Base-by-base conservation (phyloP, 1,284 basidiomycete genomes). In the Malassezia cuniculi region DNA sequence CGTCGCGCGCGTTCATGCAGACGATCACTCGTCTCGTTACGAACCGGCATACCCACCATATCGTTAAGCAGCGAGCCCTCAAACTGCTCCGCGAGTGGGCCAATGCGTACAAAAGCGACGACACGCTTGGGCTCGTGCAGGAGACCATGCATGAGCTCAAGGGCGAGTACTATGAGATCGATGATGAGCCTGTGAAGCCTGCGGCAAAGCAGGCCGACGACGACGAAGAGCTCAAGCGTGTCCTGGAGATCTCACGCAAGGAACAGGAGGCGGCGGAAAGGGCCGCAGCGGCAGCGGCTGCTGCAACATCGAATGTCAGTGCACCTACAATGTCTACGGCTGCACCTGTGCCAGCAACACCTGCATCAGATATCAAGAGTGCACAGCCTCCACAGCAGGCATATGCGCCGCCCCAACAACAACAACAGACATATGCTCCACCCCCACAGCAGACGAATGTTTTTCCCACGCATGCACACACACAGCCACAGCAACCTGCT, bases 11-110 rank as follows among this genome's bases (percentile, higher is more conserved):
- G 6, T 97, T 94, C 72, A 94, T 86, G 0, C 78, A 81, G 52
- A 82, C 81, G 1, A 70, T 97, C 36, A 82, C 86, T 68, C 78
- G 81, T 56, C 70, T 97, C 34, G 74, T 93, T 47, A 78, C 76
- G 14, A 93, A 99, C 73, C 74, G 89, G 81, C 86, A 80, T 14
- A 85, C 85, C 0, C 83, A 90, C 57, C 80, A 84, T 8, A 82
- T 83, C 58, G 90, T 95, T 21, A 79, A 80, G 66, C 78, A 77
- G 52, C 76, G 82, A 38, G 77, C 80, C 0, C 70, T 93, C 18
- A 69, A 66, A 7, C 73, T 89, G 35, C 75, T 99, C 52, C 80
- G 80, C 27, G 71, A 78, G 47, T 97, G 93, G 93, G 77, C 81
- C 0, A 74, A 74, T 44, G 84, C 90, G 39, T 61, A 55, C 25